These are phyloP conservation scores for Brettanomyces naardenensis DNA, from an alignment of 805 yeast genomes.

Conservation along the genomic window DNA sequence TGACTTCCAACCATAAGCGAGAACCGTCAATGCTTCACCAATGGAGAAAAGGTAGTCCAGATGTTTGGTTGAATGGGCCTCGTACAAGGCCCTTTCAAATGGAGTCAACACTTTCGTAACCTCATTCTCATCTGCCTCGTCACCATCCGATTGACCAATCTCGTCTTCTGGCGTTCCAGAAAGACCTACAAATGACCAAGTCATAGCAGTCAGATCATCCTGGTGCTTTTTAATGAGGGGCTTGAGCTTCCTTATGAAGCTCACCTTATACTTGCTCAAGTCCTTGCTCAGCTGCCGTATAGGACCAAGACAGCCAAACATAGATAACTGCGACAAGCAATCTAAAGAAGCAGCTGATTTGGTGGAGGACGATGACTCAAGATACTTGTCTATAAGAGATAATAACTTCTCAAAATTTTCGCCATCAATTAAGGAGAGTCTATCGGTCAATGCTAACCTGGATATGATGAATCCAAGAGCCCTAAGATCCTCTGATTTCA, in stretches of 20 bases:
- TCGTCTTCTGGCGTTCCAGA: constrained; percentile 17
- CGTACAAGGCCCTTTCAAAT: constrained; percentile 41
- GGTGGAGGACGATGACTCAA: constrained; percentile 14
- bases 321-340: constrained; percentile 33
- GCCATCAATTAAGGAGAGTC: constrained; percentile 14
- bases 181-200: constrained; percentile 50
- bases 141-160: too few relatives aligned
- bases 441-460: constrained; percentile 31
- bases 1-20: constrained; percentile 74
- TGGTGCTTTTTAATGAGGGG: constrained; percentile 38
- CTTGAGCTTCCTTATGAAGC: constrained; percentile 24
- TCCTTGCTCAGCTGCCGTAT: constrained; percentile 10
- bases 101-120: constrained; percentile 8
- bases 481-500: constrained; percentile 14
- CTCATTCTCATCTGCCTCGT: constrained; percentile 16
- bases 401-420: constrained; percentile 9
- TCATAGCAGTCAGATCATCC: constrained; percentile 51
- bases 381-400: constrained; percentile 15
- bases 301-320: constrained; percentile 41
- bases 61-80: constrained; percentile 58
- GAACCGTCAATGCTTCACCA: constrained; percentile 75
- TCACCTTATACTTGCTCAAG: constrained; percentile 14
- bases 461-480: constrained; percentile 39
- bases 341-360: constrained; percentile 26
- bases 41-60: constrained; percentile 68